Base-by-base conservation (phyloP, 2,329 filamentous ascomycete genomes). In the Sarocladiaceae sp. region DNA sequence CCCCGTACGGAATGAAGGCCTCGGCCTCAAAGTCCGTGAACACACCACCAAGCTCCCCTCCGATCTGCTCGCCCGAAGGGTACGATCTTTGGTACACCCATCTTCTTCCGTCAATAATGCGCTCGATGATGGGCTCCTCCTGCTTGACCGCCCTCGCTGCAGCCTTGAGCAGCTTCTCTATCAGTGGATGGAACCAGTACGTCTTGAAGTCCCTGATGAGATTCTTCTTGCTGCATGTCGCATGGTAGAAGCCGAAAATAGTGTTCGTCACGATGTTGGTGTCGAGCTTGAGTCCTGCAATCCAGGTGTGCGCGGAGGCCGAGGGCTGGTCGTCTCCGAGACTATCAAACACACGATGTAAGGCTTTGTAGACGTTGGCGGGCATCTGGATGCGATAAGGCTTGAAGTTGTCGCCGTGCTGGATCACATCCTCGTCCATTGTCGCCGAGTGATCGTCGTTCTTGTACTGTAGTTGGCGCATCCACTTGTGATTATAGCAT, bases 181-280 rank as follows among this genome's bases (percentile, higher is more conserved):
- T 54, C 41, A 59, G 60, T 3, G 62, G 64, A 33, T 57, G 61
- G 51, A 64, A 69, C 66, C 66, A 69, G 52, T 66, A 53, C 19
- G 53, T 55, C 13, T 53, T 51, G 47, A 59, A 69, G 50, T 62
- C 61, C 1, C 41, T 20, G 18, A 59, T 50, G 3, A 65, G 45
- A 15, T 48, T 51, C 3, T 56, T 54, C 49, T 69, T 69, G 48
- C 53, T 45, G 7, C 64, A 63, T 0, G 65, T 69, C 50, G 62
- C 65, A 51, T 69, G 66, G 47, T 63, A 60, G 23, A 69, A 44
- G 6, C 56, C 55, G 24, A 61, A 64, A 12, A 65, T 61, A 15
- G 59, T 59, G 29, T 58, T 58, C 12, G 63, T 64, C 44, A 65
- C 51, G 13, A 58, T 53, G 54, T 68, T 68, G 47, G 60, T 58